Conservation (phyloP, 805 yeast species). For the Schwanniomyces pseudopolymorphus region DNA sequence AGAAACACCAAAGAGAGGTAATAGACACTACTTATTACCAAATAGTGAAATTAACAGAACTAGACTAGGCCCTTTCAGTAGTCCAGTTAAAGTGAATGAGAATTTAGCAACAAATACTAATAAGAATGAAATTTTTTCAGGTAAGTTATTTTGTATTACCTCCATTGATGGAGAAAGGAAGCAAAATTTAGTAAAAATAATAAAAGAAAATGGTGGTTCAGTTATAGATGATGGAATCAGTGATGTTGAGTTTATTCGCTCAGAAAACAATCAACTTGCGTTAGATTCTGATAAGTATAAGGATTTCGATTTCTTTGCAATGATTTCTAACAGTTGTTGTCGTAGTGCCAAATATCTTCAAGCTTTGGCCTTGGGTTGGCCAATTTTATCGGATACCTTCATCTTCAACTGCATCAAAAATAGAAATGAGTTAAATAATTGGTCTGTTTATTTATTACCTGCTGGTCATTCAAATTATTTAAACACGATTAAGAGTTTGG, state of each 20-base stretch:
- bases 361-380: constrained; percentile 83
- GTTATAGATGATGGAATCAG: constrained; percentile 36
- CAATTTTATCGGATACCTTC: constrained; percentile 62
- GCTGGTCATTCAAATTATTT: constrained; percentile 64
- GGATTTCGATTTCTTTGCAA: constrained; percentile 56
- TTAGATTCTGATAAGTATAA: constrained; percentile 10
- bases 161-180: constrained; percentile 33
- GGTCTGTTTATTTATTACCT: constrained; percentile 63
- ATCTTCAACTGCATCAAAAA: constrained; percentile 48
- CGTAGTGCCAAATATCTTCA: constrained; percentile 78
- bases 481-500: constrained; percentile 46
- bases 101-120: constrained; percentile 1
- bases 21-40: not conserved
- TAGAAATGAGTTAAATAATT: constrained; percentile 24
- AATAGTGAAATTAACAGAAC: not conserved
- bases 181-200: constrained; percentile 30
- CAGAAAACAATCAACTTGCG: constrained; percentile 4
- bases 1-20: constrained; percentile 11
- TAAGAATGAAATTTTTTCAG: constrained; percentile 14
- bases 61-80: constrained; percentile 5
- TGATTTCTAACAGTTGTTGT: constrained; percentile 55
- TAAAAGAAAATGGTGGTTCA: constrained; percentile 43
- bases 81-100: constrained; percentile 4
- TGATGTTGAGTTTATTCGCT: constrained; percentile 20
- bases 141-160: constrained; percentile 36